A percentile compares a stretch with the other conserved stretches of the same genome.
These are phyloP conservation scores for Pleurotus cornucopiae DNA, from an alignment of 768 basidiomycete species.

Conservation along the genomic window DNA sequence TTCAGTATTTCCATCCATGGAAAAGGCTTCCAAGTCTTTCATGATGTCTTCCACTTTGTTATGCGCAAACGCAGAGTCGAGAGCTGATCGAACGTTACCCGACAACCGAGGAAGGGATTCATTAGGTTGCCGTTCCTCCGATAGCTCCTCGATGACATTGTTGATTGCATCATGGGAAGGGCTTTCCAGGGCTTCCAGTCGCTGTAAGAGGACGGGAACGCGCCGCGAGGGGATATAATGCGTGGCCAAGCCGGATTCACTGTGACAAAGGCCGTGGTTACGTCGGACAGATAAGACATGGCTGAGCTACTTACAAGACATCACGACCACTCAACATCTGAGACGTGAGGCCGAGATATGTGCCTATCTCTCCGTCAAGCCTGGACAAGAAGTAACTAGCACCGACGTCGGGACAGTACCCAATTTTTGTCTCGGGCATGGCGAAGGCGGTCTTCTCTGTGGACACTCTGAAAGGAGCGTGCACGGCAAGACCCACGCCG, in stretches of 20 bases:
- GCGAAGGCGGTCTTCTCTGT: slow-evolving; percentile 90
- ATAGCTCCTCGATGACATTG: slow-evolving; percentile 65
- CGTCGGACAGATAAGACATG: not conserved
- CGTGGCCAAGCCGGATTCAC: slow-evolving; percentile 90
- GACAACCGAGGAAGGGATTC: slow-evolving; percentile 50
- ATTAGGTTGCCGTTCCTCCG: slow-evolving; percentile 60
- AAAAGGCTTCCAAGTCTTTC: slow-evolving; percentile 43
- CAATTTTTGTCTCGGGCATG: slow-evolving; percentile 97
- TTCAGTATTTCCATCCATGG: slow-evolving; percentile 31
- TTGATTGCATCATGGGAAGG: slow-evolving; percentile 27
- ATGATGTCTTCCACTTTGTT: slow-evolving; percentile 71
- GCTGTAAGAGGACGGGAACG: slow-evolving; percentile 65
- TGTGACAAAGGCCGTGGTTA: slow-evolving; percentile 23
- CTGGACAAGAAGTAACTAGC: slow-evolving; percentile 85
- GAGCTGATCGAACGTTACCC: slow-evolving; percentile 64
- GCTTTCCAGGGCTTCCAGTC: slow-evolving; percentile 53
- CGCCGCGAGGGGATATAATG: slow-evolving; percentile 83
- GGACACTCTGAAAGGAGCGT: slow-evolving; percentile 87
- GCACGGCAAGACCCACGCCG: slow-evolving; percentile 82
- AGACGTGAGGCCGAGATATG: slow-evolving; percentile 89
- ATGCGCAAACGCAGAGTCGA: slow-evolving; percentile 78
- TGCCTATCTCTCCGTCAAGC: slow-evolving; percentile 88
- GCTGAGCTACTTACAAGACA: slow-evolving; percentile 64
- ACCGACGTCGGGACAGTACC: slow-evolving; percentile 91
- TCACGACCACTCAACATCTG: slow-evolving; percentile 70